phyloP scores from a whole-genome alignment of 2,329 filamentous ascomycete species.

The Tolypocladium pustulatum region DNA sequence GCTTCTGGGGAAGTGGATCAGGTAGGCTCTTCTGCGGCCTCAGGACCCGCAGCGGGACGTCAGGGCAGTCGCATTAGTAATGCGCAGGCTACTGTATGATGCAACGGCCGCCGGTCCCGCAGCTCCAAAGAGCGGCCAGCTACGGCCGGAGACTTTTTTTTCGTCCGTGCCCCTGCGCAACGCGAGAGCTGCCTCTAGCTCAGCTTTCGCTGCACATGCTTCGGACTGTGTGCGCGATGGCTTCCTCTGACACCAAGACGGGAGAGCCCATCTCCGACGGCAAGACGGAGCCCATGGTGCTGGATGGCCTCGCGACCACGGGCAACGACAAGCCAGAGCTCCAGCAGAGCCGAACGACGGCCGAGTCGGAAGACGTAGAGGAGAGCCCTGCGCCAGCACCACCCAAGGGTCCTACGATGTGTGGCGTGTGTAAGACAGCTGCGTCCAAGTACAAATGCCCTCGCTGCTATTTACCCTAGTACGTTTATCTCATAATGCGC shows the following conservation, averaged over 20 bases:
- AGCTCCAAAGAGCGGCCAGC: not conserved
- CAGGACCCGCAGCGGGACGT: not conserved
- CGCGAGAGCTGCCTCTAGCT: not conserved
- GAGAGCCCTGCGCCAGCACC: not conserved
- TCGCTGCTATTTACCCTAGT: constrained; percentile 49
- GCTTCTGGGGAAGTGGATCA: not conserved
- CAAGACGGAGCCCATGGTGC: not conserved
- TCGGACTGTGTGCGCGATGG: not conserved
- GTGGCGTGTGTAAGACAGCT: constrained; percentile 40
- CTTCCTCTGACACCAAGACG: not conserved
- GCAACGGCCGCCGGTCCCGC: constrained; percentile 3
- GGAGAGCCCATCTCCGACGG: not conserved
- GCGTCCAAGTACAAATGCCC: constrained; percentile 53
- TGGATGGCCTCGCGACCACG: not conserved
- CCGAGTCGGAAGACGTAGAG: not conserved
- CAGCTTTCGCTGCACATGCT: not conserved
- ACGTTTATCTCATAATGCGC: constrained; percentile 15
- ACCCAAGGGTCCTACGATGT: constrained; percentile 17
- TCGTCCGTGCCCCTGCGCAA: not conserved
- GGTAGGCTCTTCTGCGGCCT: not conserved
- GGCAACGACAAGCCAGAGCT: not conserved
- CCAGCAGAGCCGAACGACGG: not conserved
- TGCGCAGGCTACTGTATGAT: constrained; percentile 18
- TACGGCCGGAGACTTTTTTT: not conserved
- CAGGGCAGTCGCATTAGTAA: constrained; percentile 18